Base-by-base conservation (phyloP, 208 protist species). In the Crithidia fasciculata region DNA sequence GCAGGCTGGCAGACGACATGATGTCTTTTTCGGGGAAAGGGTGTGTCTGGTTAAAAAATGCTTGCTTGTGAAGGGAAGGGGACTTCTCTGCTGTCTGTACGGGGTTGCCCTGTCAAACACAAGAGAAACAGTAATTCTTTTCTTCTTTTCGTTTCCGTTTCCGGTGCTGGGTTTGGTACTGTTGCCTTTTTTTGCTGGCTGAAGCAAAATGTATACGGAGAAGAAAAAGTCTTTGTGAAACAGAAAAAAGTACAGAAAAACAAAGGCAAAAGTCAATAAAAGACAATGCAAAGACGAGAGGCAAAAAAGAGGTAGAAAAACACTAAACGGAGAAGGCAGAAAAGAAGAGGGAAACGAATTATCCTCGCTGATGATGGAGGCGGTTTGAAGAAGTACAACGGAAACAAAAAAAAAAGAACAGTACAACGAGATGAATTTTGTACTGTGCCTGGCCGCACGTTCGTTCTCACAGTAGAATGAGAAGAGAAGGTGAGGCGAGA, bases 1-100 rank as follows among this genome's bases (percentile, higher is more conserved):
- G 80, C 13, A 90, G 60, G 54, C 63, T 39, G 37, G 68, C 37
- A 41, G 56, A 70, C 45, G 60, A 45, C 71, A 74, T 76, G 28
- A 37, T 18, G 4, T 15, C 0, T 10, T 37, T 43, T n/a, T 40
- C 7, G 15, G 0, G 7, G 39, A 9, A 6, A 8, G 45, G 2
- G 45, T 13, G 45, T 49, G 45, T 49, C 12, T 49, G 45, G 9
- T 8, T 28, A 1, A 28, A 28, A 28, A 28, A 28, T 28, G 28
- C 28, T 28, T 28, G 28, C 28, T 28, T 28, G 28, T 28, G 28
- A 28, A 28, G 1, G 28, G 28, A 28, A 28, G 28, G 28, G 28
- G 28, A 28, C 28, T 28, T 28, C 28, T 28, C 28, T 28, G 28
- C 28, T 28, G 28, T 28, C 28, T 28, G 28, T 28, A 28, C 28